Evolutionary conservation across 108 stramenopile genomes (phyloP), one percentile per base, ranked within the genome.

Genomic region (Phaeodactylum tricornutum): DNA sequence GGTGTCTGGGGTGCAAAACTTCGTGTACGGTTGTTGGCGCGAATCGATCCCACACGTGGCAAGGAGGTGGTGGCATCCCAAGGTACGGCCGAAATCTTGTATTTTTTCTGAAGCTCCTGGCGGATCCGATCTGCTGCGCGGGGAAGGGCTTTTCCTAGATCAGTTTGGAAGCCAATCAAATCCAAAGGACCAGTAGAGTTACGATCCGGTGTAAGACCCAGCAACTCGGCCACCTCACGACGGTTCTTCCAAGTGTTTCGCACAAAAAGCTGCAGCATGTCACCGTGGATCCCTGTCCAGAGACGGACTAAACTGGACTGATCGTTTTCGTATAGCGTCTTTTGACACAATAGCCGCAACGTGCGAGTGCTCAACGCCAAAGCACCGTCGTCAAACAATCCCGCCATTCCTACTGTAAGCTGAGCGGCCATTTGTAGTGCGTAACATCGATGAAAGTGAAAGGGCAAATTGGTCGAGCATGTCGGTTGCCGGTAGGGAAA

Each of bases 401-500:
- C n/a, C n/a, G n/a, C n/a, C n/a, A n/a, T n/a, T n/a, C n/a, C n/a
- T n/a, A n/a, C n/a, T n/a, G n/a, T n/a, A 3, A 3, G 21, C 4
- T 20, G 38, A 4, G 38, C 38, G 4, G 38, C 38, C 4, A 40
- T 4, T 46, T 25, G 45, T 16, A 46, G 26, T 22, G 22, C 25
- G 22, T 46, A 25, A 25, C 45, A 16, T 22, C 22, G 22, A 25
- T 28, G 26, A 16, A 40, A 16, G 7, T 20, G 21, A 16, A 20
- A 20, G 19, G 38, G 38, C n/a, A n/a, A n/a, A n/a, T n/a, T n/a
- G n/a, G n/a, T n/a, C 38, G 38, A 40, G 38, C 38, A 5, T n/a
- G n/a, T n/a, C n/a, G n/a, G n/a, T n/a, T n/a, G n/a, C n/a, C n/a
- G n/a, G n/a, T n/a, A n/a, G 21, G 17, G 21, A 4, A 40, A 7